Evolutionary conservation across 2,329 filamentous ascomycete species (phyloP).

Genomic region (Penicillium vulpinum): DNA sequence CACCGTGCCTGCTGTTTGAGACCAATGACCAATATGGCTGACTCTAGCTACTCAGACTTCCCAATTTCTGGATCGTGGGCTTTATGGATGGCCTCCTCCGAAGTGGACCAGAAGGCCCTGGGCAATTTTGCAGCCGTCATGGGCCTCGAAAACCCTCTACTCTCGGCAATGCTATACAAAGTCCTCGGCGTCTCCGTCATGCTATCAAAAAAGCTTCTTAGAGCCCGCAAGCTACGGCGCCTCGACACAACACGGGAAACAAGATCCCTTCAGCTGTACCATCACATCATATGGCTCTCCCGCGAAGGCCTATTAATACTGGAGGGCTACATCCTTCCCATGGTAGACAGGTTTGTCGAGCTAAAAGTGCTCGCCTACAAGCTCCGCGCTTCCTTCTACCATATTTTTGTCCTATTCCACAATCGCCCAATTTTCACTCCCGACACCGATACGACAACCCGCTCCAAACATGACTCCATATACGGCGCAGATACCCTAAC

Average conservation of each 20-base stretch:
- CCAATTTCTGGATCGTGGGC: slow-evolving; percentile 35
- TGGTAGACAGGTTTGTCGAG: slow-evolving; percentile 74
- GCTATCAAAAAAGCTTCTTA: slow-evolving; percentile 78
- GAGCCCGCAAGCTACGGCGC: slow-evolving; percentile 77
- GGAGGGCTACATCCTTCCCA: slow-evolving; percentile 81
- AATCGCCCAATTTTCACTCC: slow-evolving; percentile 77
- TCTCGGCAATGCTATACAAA: slow-evolving; percentile 78
- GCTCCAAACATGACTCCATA: slow-evolving; percentile 39
- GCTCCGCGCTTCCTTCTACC: slow-evolving; percentile 88
- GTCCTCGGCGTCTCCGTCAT: slow-evolving; percentile 87
- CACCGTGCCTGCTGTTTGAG: neutral
- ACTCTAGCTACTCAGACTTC: slow-evolving; percentile 27
- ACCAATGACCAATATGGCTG: slow-evolving; percentile 25
- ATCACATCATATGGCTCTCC: slow-evolving; percentile 93
- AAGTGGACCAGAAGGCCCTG: slow-evolving; percentile 96
- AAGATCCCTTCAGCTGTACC: slow-evolving; percentile 77
- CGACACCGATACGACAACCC: slow-evolving; percentile 41
- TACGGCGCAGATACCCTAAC: slow-evolving; percentile 36
- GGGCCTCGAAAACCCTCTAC: slow-evolving; percentile 71
- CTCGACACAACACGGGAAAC: slow-evolving; percentile 77
- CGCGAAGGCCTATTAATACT: slow-evolving; percentile 86
- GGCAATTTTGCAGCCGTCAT: slow-evolving; percentile 82
- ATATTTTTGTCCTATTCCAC: slow-evolving; percentile 95
- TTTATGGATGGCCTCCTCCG: slow-evolving; percentile 83
- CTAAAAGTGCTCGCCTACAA: slow-evolving; percentile 90